Evolutionary conservation across 1,284 basidiomycete genomes (phyloP), one percentile per base, ranked within the genome.

Genomic region (Sanghuangporus weigelae): DNA sequence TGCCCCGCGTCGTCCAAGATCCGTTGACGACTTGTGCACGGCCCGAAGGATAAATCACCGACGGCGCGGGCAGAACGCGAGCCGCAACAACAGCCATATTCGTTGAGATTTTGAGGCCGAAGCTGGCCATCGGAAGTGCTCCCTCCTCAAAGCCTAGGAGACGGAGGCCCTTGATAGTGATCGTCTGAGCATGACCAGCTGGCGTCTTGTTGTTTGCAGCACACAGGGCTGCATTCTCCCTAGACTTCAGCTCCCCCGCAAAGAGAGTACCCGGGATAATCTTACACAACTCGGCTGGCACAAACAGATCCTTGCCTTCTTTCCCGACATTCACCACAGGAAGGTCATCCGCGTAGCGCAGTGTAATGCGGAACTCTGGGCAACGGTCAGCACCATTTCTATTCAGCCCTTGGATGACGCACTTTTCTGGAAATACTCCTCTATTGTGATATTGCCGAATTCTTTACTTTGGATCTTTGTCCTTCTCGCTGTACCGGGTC

Each of bases 281-380:
- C 23, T 81, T 75, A 75, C 89, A 91, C 2, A 92, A 64, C 69
- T 92, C 90, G 0, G 86, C 83, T 0, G 89, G 90, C 1, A 90
- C 73, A 65, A 73, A 82, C 50, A 77, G 76, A 0, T 78, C 67
- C 49, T 77, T 79, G 16, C 78, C 71, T n/a, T 69, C 74, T 1
- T 77, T 78, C 10, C 78, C 75, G 21, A 89, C 74, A 59, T 90
- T 78, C 62, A 91, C 75, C 42, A 88, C 78, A 0, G 89, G 88
- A 2, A 89, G 72, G 38, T 86, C 77, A 7, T 74, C 65, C 0
- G 85, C 74, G 59, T 84, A 68, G 40, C 72, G 71, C 5, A 91
- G 73, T 0, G 70, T 79, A 50, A 80, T 83, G 0, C 79, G 78
- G 67, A 89, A 84, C 68, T 86, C 88, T 90, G 67, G 12, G 3